These are phyloP conservation scores for Mycena leptocephala DNA, from an alignment of 768 basidiomycete species.

Conservation along the genomic window DNA sequence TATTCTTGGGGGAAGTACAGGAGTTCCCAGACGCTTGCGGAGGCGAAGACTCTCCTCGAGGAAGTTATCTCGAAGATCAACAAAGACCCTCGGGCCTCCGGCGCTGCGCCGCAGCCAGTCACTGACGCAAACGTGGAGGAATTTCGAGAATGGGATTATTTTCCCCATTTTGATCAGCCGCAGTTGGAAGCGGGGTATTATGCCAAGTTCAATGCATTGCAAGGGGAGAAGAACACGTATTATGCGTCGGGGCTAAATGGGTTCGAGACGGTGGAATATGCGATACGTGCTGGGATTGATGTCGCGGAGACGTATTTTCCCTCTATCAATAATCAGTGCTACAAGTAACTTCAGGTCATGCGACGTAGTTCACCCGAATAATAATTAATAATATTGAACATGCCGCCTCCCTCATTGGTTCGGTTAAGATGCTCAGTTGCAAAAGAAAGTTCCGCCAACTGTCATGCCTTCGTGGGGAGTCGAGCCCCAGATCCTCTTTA, in stretches of 20 bases:
- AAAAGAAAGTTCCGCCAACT: conserved; percentile 3
- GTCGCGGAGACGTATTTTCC: conserved; percentile 13
- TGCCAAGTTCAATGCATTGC: conserved; percentile 8
- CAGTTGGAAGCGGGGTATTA: conserved; percentile 14
- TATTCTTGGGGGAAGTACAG: conserved; percentile 8
- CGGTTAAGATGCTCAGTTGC: conserved; percentile 1
- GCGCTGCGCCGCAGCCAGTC: conserved; percentile 1
- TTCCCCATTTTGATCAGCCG: conserved; percentile 15
- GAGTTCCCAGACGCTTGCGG: not conserved
- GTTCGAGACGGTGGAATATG: conserved; percentile 19
- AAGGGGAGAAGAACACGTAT: conserved; percentile 15
- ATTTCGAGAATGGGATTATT: conserved; percentile 11
- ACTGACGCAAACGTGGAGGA: conserved; percentile 13
- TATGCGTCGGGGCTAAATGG: conserved; percentile 22
- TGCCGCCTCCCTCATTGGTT: not conserved
- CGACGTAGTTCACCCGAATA: conserved; percentile 5
- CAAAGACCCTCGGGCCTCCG: not conserved
- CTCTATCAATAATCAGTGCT: conserved; percentile 14
- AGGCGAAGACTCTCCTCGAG: conserved; percentile 7
- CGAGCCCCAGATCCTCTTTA: not conserved
- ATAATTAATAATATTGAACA: not conserved
- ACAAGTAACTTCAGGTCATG: conserved; percentile 9
- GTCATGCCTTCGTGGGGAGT: conserved; percentile 6
- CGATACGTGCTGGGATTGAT: conserved; percentile 14
- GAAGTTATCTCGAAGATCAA: not conserved